These are phyloP conservation scores for Suhomyces bolitotheri DNA, from an alignment of 1,139 yeast genomes.

Conservation along the genomic window DNA sequence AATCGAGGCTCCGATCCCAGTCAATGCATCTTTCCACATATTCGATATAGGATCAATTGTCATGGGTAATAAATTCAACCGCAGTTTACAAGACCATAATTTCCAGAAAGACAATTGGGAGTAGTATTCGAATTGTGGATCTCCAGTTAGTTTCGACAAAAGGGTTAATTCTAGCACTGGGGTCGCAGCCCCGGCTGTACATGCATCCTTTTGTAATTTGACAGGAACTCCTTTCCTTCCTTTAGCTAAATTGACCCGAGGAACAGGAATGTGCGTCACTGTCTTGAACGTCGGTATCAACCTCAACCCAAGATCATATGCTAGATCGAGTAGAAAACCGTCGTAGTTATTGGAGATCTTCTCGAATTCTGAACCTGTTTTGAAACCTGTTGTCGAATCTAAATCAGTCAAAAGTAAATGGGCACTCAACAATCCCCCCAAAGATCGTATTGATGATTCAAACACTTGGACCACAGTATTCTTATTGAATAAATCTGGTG, in stretches of 20 bases:
- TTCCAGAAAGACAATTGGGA: slow-evolving; percentile 66
- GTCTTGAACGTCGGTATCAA: slow-evolving; percentile 68
- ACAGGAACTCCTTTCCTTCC: slow-evolving; percentile 51
- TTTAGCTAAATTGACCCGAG: slow-evolving; percentile 62
- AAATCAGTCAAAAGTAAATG: slow-evolving; percentile 65
- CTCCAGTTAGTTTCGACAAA: slow-evolving; percentile 71
- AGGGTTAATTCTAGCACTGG: slow-evolving; percentile 79
- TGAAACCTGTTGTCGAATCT: slow-evolving; percentile 13
- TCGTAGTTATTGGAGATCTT: slow-evolving; percentile 47
- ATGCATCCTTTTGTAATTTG: slow-evolving; percentile 58
- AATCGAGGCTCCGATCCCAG: slow-evolving; percentile 91
- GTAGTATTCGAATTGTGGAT: slow-evolving; percentile 63
- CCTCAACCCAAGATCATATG: slow-evolving; percentile 69
- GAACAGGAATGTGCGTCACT: slow-evolving; percentile 62
- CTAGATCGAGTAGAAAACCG: slow-evolving; percentile 68
- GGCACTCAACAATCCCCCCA: slow-evolving; percentile 77
- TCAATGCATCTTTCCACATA: slow-evolving; percentile 57
- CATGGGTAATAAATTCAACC: slow-evolving; percentile 72
- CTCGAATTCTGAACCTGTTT: slow-evolving; percentile 18
- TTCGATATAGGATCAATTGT: slow-evolving; percentile 63
- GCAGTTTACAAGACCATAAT: slow-evolving; percentile 68
- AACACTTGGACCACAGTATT: slow-evolving; percentile 81
- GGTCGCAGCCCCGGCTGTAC: slow-evolving; percentile 85
- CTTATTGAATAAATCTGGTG: slow-evolving; percentile 51
- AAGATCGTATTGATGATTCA: slow-evolving; percentile 75